These are phyloP conservation scores for Podospora tetraspora DNA, from an alignment of 495 filamentous ascomycete genomes.

Conservation along the genomic window DNA sequence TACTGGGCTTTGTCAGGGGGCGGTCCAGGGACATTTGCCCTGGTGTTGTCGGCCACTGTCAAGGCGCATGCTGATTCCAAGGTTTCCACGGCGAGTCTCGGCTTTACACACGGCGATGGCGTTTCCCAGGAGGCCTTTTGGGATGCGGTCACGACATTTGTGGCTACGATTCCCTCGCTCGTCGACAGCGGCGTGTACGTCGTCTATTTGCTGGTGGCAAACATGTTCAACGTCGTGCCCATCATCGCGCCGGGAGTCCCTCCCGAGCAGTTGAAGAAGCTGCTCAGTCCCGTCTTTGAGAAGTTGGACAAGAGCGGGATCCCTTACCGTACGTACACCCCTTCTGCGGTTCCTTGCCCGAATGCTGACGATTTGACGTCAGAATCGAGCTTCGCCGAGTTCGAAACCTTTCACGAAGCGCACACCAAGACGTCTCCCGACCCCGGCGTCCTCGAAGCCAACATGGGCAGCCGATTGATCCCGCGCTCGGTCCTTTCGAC, in stretches of 20 bases:
- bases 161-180: not conserved
- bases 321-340: not conserved
- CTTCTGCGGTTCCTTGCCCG: not conserved
- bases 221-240: not conserved
- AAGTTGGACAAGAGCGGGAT: not conserved
- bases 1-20: slow-evolving; percentile 61
- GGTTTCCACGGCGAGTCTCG: not conserved
- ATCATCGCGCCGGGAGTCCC: not conserved
- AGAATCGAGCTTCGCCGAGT: not conserved
- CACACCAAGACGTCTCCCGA: not conserved
- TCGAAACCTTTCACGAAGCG: not conserved
- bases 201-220: not conserved
- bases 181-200: not conserved
- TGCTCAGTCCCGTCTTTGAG: not conserved
- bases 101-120: not conserved
- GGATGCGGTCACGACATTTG: not conserved
- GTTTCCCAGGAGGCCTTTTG: not conserved
- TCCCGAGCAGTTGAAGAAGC: not conserved
- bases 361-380: not conserved
- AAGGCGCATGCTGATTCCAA: slow-evolving; percentile 24
- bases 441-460: not conserved
- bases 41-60: slow-evolving; percentile 46
- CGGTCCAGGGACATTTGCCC: slow-evolving; percentile 50
- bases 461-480: not conserved
- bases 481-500: not conserved